Evolutionary conservation across 2,329 filamentous ascomycete genomes (phyloP), one percentile per base, ranked within the genome.

Genomic region (Alternaria sp.): DNA sequence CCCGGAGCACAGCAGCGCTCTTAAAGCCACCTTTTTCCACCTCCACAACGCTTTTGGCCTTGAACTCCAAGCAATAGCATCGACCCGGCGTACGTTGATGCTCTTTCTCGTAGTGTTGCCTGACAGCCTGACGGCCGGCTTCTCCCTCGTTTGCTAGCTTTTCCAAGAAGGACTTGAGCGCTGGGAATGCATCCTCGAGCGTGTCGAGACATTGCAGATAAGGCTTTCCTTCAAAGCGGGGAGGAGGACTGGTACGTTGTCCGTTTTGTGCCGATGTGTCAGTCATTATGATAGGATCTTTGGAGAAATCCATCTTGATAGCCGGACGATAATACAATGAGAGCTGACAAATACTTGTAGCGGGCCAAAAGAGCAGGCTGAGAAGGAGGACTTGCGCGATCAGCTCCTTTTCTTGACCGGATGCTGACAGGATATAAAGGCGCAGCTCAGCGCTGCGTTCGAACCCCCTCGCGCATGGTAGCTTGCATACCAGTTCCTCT

Each of bases 111-210:
- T 54, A 54, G 17, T 59, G 32, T 8, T 13, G 11, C 1, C 45
- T 49, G 8, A 59, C 57, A 21, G 49, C 49, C 25, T 36, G 6
- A 15, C 57, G 57, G 6, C 57, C 57, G 10, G 57, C 30, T 12
- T 59, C 57, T 9, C 23, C 30, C 17, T 59, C 57, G 3, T 59
- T 59, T 3, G 49, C 57, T 4, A 59, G 47, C 19, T 59, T 59
- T 25, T 59, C 57, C 7, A 59, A n/a, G 21, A 59, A 59, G 4
- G 57, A 54, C 21, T 59, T 54, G 32, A 59, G 57, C 11, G 49
- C 57, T 25, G 57, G 47, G 15, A 59, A 59, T 0, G 57, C 32
- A 19, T 54, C 36, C 26, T 54, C 32, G 9, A 59, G 49, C 3
- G 49, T 54, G 19, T 40, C 32, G 19, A 59, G 49, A 13, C 57